These are phyloP conservation scores for Botryotinia calthae DNA, from an alignment of 2,329 filamentous ascomycete species.

Conservation along the genomic window DNA sequence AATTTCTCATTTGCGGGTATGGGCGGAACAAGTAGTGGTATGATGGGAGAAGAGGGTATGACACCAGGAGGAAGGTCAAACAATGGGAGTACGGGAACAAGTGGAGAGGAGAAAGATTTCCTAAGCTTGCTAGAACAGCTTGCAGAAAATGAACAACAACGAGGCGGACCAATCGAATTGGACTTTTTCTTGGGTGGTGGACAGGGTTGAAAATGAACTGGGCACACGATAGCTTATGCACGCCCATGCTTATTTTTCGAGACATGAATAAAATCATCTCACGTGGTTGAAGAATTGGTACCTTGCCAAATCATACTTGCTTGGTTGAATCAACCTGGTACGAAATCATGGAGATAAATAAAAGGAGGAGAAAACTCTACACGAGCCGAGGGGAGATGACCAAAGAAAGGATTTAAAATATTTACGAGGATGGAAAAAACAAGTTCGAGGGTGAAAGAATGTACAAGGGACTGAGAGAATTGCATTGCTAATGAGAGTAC, in stretches of 20 bases:
- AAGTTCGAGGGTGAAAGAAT: not conserved
- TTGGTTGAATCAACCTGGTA: not conserved
- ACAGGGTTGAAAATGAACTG: not conserved
- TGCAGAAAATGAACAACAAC: slow-evolving; percentile 72
- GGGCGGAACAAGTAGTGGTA: slow-evolving; percentile 47
- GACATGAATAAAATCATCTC: not conserved
- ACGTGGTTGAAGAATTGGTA: not conserved
- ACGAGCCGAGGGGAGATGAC: not conserved
- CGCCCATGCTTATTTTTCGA: not conserved
- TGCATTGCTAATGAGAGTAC: not conserved
- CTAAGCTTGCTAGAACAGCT: slow-evolving; percentile 75
- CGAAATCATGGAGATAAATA: not conserved
- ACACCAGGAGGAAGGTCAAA: slow-evolving; percentile 49
- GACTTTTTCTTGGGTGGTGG: slow-evolving; percentile 65
- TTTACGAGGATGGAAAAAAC: no score
- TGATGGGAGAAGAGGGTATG: slow-evolving; percentile 41
- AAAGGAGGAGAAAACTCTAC: not conserved
- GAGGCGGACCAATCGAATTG: slow-evolving; percentile 68
- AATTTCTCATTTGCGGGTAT: slow-evolving; percentile 43
- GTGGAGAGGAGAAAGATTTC: slow-evolving; percentile 72
- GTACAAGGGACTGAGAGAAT: not conserved
- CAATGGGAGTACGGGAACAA: slow-evolving; percentile 50
- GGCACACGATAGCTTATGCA: not conserved
- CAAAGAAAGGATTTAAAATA: not conserved
- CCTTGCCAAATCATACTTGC: not conserved